Evolutionary conservation across 164 flowering plant genomes (phyloP).

Genomic region (Piper betle): DNA sequence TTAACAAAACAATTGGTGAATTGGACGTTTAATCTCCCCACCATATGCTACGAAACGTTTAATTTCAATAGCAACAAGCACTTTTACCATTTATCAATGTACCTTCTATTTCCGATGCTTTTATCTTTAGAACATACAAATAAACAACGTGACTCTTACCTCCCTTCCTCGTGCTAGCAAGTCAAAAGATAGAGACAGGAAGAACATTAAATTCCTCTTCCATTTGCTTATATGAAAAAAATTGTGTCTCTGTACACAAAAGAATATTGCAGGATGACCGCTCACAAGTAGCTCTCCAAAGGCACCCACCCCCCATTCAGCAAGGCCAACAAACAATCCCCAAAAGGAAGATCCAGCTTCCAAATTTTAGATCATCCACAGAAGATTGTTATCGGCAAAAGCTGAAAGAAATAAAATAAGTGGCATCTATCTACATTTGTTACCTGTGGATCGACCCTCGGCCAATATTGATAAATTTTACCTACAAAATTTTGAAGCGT

Average conservation of each 20-base stretch:
- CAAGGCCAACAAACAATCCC: not conserved
- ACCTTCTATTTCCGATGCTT: no score
- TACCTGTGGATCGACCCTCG: not conserved
- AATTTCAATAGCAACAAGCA: no score
- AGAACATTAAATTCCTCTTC: not conserved
- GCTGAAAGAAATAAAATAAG: not conserved
- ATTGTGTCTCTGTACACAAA: not conserved
- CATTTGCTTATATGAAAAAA: not conserved
- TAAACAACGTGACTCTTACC: no score
- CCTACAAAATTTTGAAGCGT: conserved; percentile 3
- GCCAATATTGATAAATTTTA: not conserved
- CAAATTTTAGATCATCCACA: not conserved
- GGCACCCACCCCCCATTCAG: not conserved
- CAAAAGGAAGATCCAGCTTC: conserved; percentile 1
- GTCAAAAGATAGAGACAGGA: not conserved
- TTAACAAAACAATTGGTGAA: no score
- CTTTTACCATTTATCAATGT: no score
- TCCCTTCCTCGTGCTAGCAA: not conserved
- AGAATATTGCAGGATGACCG: not conserved
- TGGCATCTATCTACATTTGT: not conserved
- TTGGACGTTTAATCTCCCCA: no score
- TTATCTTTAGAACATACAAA: no score
- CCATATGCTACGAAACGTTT: no score
- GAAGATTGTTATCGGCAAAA: not conserved
- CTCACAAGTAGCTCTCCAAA: not conserved